Percentiles rank a stretch among this genome's conserved stretches.
These are phyloP conservation scores for Hemileia vastatrix DNA, from an alignment of 1,284 basidiomycete species.

Conservation along the genomic window DNA sequence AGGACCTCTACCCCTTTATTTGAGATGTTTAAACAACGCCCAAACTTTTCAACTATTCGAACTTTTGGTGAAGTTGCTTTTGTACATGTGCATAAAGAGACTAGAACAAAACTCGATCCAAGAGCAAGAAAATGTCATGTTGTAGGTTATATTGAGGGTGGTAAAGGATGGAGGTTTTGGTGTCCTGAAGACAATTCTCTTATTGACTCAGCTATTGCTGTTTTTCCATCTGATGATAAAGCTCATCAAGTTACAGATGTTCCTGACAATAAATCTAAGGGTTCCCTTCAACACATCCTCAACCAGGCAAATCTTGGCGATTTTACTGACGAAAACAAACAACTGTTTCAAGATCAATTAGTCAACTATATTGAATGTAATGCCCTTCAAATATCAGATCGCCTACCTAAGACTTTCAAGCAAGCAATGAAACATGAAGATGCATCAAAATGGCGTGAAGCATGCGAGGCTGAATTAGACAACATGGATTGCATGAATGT, in stretches of 20 bases:
- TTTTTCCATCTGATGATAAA: no score
- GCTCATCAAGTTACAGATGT: no score
- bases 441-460: neutral
- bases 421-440: neutral
- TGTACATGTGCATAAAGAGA: neutral
- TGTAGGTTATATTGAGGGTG: neutral
- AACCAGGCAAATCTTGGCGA: no score
- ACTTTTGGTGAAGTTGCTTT: neutral
- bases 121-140: neutral
- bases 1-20: neutral
- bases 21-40: neutral
- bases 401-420: neutral
- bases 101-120: neutral
- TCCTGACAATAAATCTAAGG: no score
- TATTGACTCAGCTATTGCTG: neutral
- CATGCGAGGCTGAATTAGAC: conserved; percentile 2
- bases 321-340: no score
- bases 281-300: no score
- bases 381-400: neutral
- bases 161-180: conserved; percentile 4
- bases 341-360: no score
- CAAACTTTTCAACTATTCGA: neutral
- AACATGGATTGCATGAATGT: neutral
- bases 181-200: neutral
- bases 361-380: no score